Percentiles rank a stretch among this genome's conserved stretches.
Conservation (phyloP, 306 rosid species). For the Lupinus albus region DNA sequence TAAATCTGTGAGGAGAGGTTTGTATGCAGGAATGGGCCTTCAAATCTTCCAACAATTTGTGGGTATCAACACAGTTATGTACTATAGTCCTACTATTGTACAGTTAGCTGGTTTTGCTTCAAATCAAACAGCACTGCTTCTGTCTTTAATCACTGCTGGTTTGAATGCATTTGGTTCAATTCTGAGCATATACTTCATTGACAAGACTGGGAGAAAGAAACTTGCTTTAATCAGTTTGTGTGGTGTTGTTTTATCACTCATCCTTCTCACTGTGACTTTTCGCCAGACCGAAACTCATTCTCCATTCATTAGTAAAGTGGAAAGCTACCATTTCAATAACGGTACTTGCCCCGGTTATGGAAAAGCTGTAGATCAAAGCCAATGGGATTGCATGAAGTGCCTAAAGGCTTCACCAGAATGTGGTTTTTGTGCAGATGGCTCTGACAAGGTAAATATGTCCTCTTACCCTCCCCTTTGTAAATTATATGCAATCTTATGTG, state of each 20-base stretch:
- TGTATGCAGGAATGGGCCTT: constrained; percentile 65
- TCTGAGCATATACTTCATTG: constrained; percentile 64
- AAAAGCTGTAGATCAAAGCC: not conserved
- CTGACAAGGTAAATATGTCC: constrained; percentile 4
- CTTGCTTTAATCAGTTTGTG: constrained; percentile 52
- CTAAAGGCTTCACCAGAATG: constrained; percentile 56
- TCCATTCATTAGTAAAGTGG: constrained; percentile 40
- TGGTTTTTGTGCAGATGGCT: constrained; percentile 56
- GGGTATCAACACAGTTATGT: constrained; percentile 69
- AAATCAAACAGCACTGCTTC: constrained; percentile 60
- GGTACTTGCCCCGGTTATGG: constrained; percentile 48
- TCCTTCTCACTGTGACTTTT: constrained; percentile 48
- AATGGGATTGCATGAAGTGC: constrained; percentile 63
- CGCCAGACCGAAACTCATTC: constrained; percentile 52
- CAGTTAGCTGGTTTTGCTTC: constrained; percentile 65
- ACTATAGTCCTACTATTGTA: constrained; percentile 67
- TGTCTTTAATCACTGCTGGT: constrained; percentile 59
- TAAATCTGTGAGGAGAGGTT: constrained; percentile 55
- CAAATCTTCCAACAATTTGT: constrained; percentile 63
- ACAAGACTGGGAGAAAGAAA: constrained; percentile 62
- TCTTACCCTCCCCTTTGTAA: not conserved
- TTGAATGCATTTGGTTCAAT: constrained; percentile 62
- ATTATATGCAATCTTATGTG: not conserved
- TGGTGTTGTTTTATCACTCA: constrained; percentile 52
- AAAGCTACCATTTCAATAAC: constrained; percentile 39